Evolutionary conservation across 306 rosid species (phyloP).

Genomic region (Malus sylvestris): DNA sequence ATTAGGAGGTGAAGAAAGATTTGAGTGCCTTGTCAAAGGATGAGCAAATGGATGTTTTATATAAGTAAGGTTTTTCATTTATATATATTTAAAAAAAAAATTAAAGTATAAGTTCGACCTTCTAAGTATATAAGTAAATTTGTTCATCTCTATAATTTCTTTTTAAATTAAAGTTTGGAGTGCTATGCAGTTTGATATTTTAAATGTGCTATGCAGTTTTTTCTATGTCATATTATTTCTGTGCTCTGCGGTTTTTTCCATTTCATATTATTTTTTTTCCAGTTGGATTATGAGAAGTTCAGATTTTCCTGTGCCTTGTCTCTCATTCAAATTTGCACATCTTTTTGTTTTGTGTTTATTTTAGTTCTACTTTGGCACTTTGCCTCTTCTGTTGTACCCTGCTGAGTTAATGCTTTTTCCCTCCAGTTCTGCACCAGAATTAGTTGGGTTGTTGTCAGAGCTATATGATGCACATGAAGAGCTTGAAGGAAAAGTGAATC

Average conservation of each 20-base stretch:
- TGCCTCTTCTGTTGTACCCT: neutral
- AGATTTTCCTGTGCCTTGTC: neutral
- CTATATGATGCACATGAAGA: conserved; percentile 58
- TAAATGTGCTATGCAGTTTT: no score
- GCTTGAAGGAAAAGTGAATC: conserved; percentile 60
- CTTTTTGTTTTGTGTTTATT: neutral
- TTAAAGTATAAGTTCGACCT: no score
- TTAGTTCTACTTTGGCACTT: neutral
- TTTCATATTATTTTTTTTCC: no score
- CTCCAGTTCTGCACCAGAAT: conserved; percentile 81
- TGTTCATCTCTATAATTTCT: no score
- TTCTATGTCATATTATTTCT: no score
- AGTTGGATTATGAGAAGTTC: no score
- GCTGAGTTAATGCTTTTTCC: conserved; percentile 11
- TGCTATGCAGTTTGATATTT: no score
- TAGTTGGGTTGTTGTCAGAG: conserved; percentile 71
- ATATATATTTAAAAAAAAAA: neutral
- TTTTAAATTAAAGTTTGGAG: no score
- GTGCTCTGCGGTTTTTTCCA: no score
- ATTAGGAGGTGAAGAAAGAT: conserved; percentile 53
- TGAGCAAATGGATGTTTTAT: conserved; percentile 58
- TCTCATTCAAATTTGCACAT: neutral
- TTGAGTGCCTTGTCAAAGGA: conserved; percentile 67
- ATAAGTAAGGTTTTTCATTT: conserved; percentile 33
- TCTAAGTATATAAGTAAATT: no score